Evolutionary conservation across 768 basidiomycete species (phyloP).

Genomic region (Boletus sensibilis): DNA sequence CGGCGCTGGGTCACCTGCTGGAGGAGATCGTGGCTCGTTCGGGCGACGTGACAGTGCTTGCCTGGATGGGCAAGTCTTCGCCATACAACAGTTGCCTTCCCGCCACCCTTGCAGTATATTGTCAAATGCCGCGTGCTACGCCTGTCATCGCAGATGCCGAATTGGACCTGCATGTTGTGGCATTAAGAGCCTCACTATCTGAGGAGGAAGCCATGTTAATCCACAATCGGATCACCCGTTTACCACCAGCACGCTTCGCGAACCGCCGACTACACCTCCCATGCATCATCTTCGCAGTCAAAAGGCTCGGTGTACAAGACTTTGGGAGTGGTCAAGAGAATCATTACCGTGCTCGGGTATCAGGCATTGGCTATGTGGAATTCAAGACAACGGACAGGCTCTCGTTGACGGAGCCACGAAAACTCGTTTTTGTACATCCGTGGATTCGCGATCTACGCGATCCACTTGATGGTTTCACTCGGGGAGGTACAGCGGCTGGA

Average conservation of each 20-base stretch:
- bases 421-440: constrained; percentile 9
- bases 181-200: not conserved
- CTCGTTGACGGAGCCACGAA: not conserved
- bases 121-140: too few relatives aligned
- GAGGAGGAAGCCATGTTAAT: not conserved
- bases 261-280: constrained; percentile 8
- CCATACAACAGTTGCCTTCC: constrained; percentile 15
- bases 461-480: not conserved
- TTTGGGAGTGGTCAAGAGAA: not conserved
- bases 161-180: not conserved
- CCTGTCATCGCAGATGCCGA: not conserved
- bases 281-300: constrained; percentile 8
- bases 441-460: constrained; percentile 12
- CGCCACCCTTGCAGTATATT: not conserved
- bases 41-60: constrained; percentile 1
- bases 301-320: not conserved
- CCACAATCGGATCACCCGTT: not conserved
- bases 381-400: constrained; percentile 4
- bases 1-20: constrained; percentile 3
- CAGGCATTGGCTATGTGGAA: constrained; percentile 1
- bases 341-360: constrained; percentile 2
- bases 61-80: constrained; percentile 4
- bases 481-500: not conserved
- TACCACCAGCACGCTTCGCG: constrained; percentile 1
- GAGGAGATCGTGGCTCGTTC: constrained; percentile 8